Conservation (phyloP, 1,284 basidiomycete species). For the Phellopilus nigrolimitatus region DNA sequence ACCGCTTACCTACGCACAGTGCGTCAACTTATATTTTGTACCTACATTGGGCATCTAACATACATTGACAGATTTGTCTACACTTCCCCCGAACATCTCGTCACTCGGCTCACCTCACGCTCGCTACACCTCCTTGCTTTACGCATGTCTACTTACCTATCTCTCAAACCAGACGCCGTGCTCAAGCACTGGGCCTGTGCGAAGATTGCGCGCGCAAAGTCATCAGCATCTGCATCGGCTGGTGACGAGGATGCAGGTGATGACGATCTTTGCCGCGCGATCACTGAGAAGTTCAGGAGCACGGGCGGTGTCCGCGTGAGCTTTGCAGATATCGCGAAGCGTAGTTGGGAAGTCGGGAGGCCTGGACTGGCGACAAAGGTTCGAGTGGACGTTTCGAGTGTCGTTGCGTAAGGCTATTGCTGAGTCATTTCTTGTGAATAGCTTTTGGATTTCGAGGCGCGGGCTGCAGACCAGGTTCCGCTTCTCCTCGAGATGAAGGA, state of each 20-base stretch:
- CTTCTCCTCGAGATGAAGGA: slow-evolving; percentile 93
- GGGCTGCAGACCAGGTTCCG: slow-evolving; percentile 91
- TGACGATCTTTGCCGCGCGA: slow-evolving; percentile 73
- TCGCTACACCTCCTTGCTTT: slow-evolving; percentile 91
- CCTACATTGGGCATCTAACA: background rate
- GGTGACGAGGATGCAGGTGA: slow-evolving; percentile 56
- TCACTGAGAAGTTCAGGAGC: slow-evolving; percentile 83
- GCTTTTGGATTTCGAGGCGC: slow-evolving; percentile 89
- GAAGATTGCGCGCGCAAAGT: slow-evolving; percentile 76
- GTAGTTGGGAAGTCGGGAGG: slow-evolving; percentile 90
- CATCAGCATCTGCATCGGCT: slow-evolving; percentile 46
- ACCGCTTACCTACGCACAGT: slow-evolving; percentile 91
- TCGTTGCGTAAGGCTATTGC: slow-evolving; percentile 1
- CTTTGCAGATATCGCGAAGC: slow-evolving; percentile 92
- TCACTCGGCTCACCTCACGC: slow-evolving; percentile 80
- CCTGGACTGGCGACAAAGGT: slow-evolving; percentile 86
- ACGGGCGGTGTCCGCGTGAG: slow-evolving; percentile 72
- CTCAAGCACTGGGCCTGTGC: slow-evolving; percentile 95
- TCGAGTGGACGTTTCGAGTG: slow-evolving; percentile 21
- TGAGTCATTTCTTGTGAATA: slow-evolving; percentile 29
- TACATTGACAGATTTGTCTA: slow-evolving; percentile 60
- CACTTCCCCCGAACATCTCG: slow-evolving; percentile 71
- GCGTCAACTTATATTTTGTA: slow-evolving; percentile 28
- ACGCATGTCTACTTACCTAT: slow-evolving; percentile 83
- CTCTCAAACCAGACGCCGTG: slow-evolving; percentile 80